Percentiles rank a stretch among this genome's conserved stretches.
These are phyloP conservation scores for Talaromyces sp. DNA, from an alignment of 2,329 filamentous ascomycete species.

Conservation along the genomic window DNA sequence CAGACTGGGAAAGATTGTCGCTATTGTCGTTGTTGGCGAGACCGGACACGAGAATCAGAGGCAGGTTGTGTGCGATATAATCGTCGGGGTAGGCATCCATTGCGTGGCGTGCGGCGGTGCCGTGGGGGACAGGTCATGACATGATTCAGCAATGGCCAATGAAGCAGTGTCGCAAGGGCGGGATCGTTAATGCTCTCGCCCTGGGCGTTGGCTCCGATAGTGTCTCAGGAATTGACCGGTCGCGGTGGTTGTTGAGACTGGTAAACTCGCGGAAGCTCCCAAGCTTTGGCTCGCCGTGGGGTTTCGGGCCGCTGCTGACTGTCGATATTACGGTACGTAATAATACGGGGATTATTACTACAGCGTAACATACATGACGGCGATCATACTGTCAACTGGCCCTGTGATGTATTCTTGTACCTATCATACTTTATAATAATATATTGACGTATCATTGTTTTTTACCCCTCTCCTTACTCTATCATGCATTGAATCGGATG, in stretches of 20 bases:
- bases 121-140: background rate
- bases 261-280: background rate
- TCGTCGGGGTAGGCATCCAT: conserved; percentile 50
- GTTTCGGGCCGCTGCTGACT: background rate
- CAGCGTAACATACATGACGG: background rate
- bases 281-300: background rate
- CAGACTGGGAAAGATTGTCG: conserved; percentile 20
- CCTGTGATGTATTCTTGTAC: background rate
- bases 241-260: background rate
- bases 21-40: conserved; percentile 42
- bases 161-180: background rate
- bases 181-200: background rate
- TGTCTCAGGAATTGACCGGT: background rate
- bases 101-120: conserved; percentile 23
- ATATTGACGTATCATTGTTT: too few relatives aligned
- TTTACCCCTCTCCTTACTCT: background rate
- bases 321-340: background rate
- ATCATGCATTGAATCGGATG: background rate
- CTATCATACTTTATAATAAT: too few relatives aligned
- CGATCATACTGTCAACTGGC: background rate
- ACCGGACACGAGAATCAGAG: conserved; percentile 76
- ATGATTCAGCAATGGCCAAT: background rate
- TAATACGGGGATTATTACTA: background rate
- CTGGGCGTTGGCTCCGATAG: background rate
- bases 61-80: conserved; percentile 82